Conservation (phyloP, 257 asterid species). For the Coffea eugenioides region DNA sequence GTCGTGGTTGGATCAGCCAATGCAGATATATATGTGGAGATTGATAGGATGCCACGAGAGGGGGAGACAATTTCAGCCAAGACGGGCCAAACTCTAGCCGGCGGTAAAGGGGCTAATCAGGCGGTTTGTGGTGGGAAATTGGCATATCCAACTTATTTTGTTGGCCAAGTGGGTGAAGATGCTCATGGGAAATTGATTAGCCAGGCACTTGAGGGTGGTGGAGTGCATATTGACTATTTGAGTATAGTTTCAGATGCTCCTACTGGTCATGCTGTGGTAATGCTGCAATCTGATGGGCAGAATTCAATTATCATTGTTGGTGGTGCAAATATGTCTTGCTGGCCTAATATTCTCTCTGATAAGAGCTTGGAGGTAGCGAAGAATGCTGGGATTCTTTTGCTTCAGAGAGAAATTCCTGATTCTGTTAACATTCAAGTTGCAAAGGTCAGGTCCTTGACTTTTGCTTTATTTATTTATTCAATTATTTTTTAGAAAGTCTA, state of each 20-base stretch:
- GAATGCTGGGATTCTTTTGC: slow-evolving; percentile 87
- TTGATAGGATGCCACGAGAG: slow-evolving; percentile 75
- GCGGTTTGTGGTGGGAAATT: slow-evolving; percentile 84
- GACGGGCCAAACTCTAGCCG: slow-evolving; percentile 77
- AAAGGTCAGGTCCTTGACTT: slow-evolving; percentile 53
- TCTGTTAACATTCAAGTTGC: slow-evolving; percentile 80
- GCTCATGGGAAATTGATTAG: slow-evolving; percentile 78
- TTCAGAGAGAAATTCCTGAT: slow-evolving; percentile 98
- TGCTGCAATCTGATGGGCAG: slow-evolving; percentile 84
- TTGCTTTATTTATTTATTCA: too few relatives aligned
- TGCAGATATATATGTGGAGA: slow-evolving; percentile 88
- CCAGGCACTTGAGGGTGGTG: slow-evolving; percentile 64
- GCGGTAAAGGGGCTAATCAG: slow-evolving; percentile 96
- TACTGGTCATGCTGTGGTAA: slow-evolving; percentile 95
- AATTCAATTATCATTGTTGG: slow-evolving; percentile 88
- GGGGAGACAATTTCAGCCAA: slow-evolving; percentile 89
- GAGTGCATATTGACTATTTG: slow-evolving; percentile 64
- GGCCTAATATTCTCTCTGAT: slow-evolving; percentile 64
- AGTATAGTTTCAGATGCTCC: slow-evolving; percentile 55
- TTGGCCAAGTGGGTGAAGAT: slow-evolving; percentile 89
- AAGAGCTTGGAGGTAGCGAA: slow-evolving; percentile 60
- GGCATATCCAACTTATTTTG: slow-evolving; percentile 68
- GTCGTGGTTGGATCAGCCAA: slow-evolving; percentile 98
- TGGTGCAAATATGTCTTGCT: slow-evolving; percentile 81
- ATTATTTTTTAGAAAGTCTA: background rate